Conservation (phyloP, 352 stramenopile species). For the Phytopythium vexans region DNA sequence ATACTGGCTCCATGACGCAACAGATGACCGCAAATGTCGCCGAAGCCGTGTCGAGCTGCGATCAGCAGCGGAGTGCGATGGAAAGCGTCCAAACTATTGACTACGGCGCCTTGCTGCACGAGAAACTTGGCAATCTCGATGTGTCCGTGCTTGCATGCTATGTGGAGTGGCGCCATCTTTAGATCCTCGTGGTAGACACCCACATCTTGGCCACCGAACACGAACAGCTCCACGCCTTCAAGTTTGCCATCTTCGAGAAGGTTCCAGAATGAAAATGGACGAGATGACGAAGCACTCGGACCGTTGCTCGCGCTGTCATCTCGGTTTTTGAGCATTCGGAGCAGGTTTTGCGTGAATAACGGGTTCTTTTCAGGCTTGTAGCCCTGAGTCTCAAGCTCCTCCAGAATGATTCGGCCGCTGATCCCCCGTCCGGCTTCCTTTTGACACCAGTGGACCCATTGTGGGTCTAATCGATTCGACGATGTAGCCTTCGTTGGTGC, state of each 20-base stretch:
- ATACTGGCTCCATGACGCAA: constrained; percentile 39
- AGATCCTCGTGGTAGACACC: constrained; percentile 37
- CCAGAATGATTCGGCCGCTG: constrained; percentile 47
- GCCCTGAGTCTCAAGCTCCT: constrained; percentile 43
- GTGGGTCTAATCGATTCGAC: constrained; percentile 35
- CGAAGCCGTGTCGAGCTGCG: constrained; percentile 49
- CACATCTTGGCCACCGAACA: constrained; percentile 60
- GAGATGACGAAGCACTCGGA: constrained; percentile 13
- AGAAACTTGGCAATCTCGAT: constrained; percentile 40
- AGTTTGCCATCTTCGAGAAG: constrained; percentile 39
- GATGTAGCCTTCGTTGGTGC: constrained; percentile 7
- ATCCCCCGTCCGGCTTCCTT: constrained; percentile 61
- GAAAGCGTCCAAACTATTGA: constrained; percentile 49
- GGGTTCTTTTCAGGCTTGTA: constrained; percentile 54
- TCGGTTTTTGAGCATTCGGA: constrained; percentile 23
- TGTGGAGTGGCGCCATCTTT: constrained; percentile 43
- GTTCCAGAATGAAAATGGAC: constrained; percentile 43
- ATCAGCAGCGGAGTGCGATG: constrained; percentile 57
- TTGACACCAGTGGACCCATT: constrained; percentile 68
- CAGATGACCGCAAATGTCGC: constrained; percentile 43
- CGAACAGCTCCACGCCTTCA: constrained; percentile 60
- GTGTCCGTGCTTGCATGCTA: constrained; percentile 49
- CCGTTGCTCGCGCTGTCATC: constrained; percentile 27
- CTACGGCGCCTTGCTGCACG: constrained; percentile 35
- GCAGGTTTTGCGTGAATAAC: constrained; percentile 45